These are phyloP conservation scores for Boletus eberwhitei DNA, from an alignment of 768 basidiomycete genomes.

Conservation along the genomic window DNA sequence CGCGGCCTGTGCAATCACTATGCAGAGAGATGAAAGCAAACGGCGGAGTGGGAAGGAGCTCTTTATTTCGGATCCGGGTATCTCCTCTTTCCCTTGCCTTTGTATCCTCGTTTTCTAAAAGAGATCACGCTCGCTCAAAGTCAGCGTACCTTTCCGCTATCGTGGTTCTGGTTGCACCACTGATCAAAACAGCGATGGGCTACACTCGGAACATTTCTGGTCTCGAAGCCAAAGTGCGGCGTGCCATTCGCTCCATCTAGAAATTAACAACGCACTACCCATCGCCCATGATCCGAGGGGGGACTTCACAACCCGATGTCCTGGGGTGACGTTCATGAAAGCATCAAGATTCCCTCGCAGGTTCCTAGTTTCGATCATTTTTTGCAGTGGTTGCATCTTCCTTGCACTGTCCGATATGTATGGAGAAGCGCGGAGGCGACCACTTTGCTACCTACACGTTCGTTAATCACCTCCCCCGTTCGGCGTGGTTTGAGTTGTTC, in stretches of 20 bases:
- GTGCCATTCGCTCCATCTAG: background rate
- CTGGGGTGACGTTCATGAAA: background rate
- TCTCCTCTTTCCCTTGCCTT: slow-evolving; percentile 5
- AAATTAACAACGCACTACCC: slow-evolving; percentile 1
- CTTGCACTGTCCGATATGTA: background rate
- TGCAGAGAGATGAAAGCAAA: background rate
- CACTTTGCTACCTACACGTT: background rate
- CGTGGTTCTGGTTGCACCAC: background rate
- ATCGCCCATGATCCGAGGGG: slow-evolving; percentile 20
- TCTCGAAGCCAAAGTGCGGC: background rate
- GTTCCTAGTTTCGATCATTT: background rate
- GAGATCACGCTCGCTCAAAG: background rate
- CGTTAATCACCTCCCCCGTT: background rate
- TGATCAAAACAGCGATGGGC: background rate
- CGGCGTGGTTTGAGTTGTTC: background rate
- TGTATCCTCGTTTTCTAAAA: slow-evolving; percentile 7
- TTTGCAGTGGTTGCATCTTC: background rate
- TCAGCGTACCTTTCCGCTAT: background rate
- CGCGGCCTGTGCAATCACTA: slow-evolving; percentile 10
- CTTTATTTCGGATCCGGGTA: slow-evolving; percentile 9
- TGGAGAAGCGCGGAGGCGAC: background rate
- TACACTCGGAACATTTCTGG: background rate
- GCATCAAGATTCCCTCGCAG: slow-evolving; percentile 2
- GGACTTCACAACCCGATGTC: slow-evolving; percentile 5
- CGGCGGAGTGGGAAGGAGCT: background rate